Evolutionary conservation across 2,329 filamentous ascomycete species (phyloP), one percentile per base, ranked within the genome.

Genomic region (Celoporthe dispersa): DNA sequence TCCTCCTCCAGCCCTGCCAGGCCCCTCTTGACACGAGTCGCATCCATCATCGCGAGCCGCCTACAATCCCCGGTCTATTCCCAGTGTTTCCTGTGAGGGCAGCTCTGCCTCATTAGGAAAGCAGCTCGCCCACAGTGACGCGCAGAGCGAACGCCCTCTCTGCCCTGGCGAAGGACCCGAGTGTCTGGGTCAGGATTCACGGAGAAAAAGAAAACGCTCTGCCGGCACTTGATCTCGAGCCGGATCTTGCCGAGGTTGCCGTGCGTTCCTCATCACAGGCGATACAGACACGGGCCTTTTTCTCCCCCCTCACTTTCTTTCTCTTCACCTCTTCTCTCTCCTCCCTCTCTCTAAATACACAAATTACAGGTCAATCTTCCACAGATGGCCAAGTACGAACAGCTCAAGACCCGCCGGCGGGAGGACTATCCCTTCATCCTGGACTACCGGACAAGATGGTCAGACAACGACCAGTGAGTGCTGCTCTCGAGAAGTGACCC

Each of bases 381-480:
- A 48, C 60, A 64, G 31, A 83, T 83, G 81, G 73, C 78, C 14
- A 73, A 74, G 25, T 74, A 76, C 60, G 76, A 76, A 14, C 72
- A 79, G 44, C 82, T 89, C 64, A 94, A 92, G 80, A 82, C 82
- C 72, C 88, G 91, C 63, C 86, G 81, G 62, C 87, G 93, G 72
- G 82, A 82, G 53, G 93, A 97, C 80, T 98, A 97, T 80, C 85
- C 85, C 63, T 97, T 91, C 79, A 83, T 90, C 57, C 86, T 95
- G 37, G 92, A 96, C 74, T 97, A 97, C 79, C 86, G 94, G 69
- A 97, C 94, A 71, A 83, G 94, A 88, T 97, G 94, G 94, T 94
- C 76, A 77, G 82, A 74, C 60, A 74, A 66, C 65, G 71, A 71
- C 71, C 57, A 73, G 73, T 66, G 39, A 68, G 66, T 68, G 25